A percentile compares a stretch with the other conserved stretches of the same genome.
Evolutionary conservation across 495 filamentous ascomycete species (phyloP).

Genomic region (Neurospora cerealis): DNA sequence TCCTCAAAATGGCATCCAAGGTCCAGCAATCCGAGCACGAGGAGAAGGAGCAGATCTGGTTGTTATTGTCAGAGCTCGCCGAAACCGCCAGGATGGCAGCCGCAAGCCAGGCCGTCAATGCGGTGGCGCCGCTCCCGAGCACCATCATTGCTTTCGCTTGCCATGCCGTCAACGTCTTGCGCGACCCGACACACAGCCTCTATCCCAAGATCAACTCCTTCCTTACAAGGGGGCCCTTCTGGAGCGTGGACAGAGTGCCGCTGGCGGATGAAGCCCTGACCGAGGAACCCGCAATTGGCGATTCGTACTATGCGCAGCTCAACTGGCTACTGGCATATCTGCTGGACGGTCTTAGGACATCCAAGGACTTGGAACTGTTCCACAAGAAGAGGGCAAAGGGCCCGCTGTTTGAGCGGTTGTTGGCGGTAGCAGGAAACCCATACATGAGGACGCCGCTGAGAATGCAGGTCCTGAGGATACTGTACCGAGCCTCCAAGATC

Average conservation of each 20-base stretch:
- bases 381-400: constrained; percentile 49
- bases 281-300: constrained; percentile 59
- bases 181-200: constrained; percentile 69
- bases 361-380: constrained; percentile 69
- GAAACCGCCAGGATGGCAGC: constrained; percentile 46
- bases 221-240: constrained; percentile 62
- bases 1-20: constrained; percentile 54
- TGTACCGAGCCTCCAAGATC: constrained; percentile 64
- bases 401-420: constrained; percentile 62
- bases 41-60: constrained; percentile 65
- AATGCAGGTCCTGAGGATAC: constrained; percentile 59
- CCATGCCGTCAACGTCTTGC: constrained; percentile 54
- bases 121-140: constrained; percentile 54
- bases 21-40: constrained; percentile 60
- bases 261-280: constrained; percentile 65
- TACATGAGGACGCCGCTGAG: constrained; percentile 48
- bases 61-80: constrained; percentile 66
- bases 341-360: constrained; percentile 46
- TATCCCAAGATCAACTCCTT: constrained; percentile 84
- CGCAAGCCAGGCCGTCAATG: constrained; percentile 30
- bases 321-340: constrained; percentile 76
- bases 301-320: constrained; percentile 64
- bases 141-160: constrained; percentile 65
- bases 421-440: constrained; percentile 60
- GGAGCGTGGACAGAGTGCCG: constrained; percentile 65